Percentiles rank a stretch among this genome's conserved stretches.
Evolutionary conservation across 768 basidiomycete genomes (phyloP).

Genomic region (Pleurotus giganteus): DNA sequence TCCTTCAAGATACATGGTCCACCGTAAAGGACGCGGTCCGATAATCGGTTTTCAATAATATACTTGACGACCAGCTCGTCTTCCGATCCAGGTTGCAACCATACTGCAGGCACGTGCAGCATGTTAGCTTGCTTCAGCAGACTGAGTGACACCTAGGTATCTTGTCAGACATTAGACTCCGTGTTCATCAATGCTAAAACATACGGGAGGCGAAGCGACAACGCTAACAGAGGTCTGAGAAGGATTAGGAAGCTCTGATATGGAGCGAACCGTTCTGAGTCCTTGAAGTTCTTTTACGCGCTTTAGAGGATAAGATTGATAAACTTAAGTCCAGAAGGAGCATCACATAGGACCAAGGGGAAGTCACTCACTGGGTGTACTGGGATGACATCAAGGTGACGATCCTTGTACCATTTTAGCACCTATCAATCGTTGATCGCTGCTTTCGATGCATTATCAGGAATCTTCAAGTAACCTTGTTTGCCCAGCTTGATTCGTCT

Average conservation of each 20-base stretch:
- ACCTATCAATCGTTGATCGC: slow-evolving; percentile 1
- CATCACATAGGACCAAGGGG: not conserved
- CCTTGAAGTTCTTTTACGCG: slow-evolving; percentile 3
- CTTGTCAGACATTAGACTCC: not conserved
- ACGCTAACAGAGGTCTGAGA: slow-evolving; percentile 3
- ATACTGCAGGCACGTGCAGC: not conserved
- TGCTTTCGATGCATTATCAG: not conserved
- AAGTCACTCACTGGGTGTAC: not conserved
- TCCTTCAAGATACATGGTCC: slow-evolving; percentile 20
- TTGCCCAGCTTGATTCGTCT: slow-evolving; percentile 15
- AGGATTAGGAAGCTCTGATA: slow-evolving; percentile 7
- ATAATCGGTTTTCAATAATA: not conserved
- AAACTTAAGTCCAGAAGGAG: not conserved
- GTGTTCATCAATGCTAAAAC: not conserved
- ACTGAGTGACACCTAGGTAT: not conserved
- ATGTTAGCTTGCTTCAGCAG: slow-evolving; percentile 2
- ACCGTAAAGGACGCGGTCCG: slow-evolving; percentile 9
- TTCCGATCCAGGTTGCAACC: slow-evolving; percentile 6
- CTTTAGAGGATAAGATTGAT: not conserved
- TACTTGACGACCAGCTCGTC: slow-evolving; percentile 5
- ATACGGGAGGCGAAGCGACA: not conserved
- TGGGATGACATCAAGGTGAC: not conserved
- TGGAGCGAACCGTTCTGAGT: not conserved
- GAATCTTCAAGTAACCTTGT: slow-evolving; percentile 15
- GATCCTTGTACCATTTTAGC: slow-evolving; percentile 7